phyloP scores from a whole-genome alignment of 1,284 basidiomycete genomes.

The Naganishia cerealis region DNA sequence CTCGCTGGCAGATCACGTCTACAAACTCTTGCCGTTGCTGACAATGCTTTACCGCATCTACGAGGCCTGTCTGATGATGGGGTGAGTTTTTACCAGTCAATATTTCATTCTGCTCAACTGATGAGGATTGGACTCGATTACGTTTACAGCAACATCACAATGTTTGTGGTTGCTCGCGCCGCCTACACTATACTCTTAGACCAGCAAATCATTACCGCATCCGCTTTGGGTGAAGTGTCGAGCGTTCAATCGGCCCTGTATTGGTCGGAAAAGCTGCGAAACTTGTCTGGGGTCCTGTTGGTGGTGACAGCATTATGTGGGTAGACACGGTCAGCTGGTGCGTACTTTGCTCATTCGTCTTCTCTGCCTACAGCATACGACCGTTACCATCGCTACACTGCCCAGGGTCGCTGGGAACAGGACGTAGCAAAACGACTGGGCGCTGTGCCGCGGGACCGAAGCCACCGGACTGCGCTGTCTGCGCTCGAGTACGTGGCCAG shows the following conservation, averaged over 20 bases:
- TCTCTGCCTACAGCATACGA: slow-evolving; percentile 44
- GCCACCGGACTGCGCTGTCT: slow-evolving; percentile 36
- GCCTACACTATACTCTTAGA: slow-evolving; percentile 5
- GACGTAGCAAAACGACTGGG: slow-evolving; percentile 35
- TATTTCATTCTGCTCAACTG: neutral
- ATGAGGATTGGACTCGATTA: slow-evolving; percentile 24
- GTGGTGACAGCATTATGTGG: slow-evolving; percentile 40
- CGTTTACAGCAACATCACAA: slow-evolving; percentile 34
- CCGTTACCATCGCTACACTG: slow-evolving; percentile 44
- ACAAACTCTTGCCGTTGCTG: slow-evolving; percentile 36
- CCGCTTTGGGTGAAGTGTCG: neutral
- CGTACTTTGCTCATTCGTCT: slow-evolving; percentile 37
- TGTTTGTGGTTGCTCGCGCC: slow-evolving; percentile 35
- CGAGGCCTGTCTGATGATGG: slow-evolving; percentile 49
- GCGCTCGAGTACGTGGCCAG: slow-evolving; percentile 34
- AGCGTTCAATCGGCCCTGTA: slow-evolving; percentile 8
- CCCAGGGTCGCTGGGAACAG: slow-evolving; percentile 39
- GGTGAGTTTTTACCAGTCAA: slow-evolving; percentile 14
- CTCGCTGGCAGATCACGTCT: neutral
- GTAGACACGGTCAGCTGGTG: slow-evolving; percentile 37
- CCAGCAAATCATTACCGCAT: neutral
- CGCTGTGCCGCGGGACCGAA: slow-evolving; percentile 36
- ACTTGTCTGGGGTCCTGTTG: slow-evolving; percentile 30
- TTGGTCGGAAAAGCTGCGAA: slow-evolving; percentile 17
- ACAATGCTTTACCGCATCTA: slow-evolving; percentile 38